phyloP scores from a whole-genome alignment of 768 basidiomycete genomes.

The Termitomyces titanicus region DNA sequence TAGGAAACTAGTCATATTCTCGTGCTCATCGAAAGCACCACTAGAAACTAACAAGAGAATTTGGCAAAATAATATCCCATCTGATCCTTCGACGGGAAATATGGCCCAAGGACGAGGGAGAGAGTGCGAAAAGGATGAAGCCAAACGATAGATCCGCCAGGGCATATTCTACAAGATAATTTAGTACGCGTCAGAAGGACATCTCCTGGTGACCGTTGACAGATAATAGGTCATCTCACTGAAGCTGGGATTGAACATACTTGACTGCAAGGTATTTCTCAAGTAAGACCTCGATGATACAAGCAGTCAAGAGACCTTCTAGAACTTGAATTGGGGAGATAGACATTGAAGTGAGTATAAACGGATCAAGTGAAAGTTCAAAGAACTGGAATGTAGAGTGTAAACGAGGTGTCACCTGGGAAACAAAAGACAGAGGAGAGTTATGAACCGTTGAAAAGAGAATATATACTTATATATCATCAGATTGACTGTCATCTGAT shows the following conservation, averaged over 20 bases:
- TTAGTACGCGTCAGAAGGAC: neutral
- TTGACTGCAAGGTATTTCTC: conserved; percentile 13
- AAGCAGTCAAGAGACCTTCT: conserved; percentile 10
- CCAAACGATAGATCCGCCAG: conserved; percentile 17
- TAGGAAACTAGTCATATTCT: neutral
- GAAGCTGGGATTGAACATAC: conserved; percentile 4
- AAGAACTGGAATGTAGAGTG: too few species aligned
- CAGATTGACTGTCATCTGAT: too few species aligned
- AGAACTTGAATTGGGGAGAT: conserved; percentile 7
- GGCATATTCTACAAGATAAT: conserved; percentile 11
- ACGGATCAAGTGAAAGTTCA: too few species aligned
- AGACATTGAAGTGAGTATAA: conserved; percentile 11
- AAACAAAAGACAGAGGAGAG: too few species aligned
- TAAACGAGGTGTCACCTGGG: too few species aligned
- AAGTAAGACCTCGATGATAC: conserved; percentile 10
- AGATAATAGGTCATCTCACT: neutral
- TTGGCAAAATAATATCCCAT: conserved; percentile 29
- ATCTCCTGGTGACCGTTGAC: neutral
- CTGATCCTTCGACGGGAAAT: conserved; percentile 31
- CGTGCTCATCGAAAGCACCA: neutral
- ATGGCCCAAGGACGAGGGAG: conserved; percentile 21
- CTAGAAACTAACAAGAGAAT: conserved; percentile 30
- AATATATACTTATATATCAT: too few species aligned
- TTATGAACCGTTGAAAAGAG: too few species aligned
- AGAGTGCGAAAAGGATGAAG: conserved; percentile 28